Base-by-base conservation (phyloP, 192 early-diverging fungal species). In the Phycomyces nitens region DNA sequence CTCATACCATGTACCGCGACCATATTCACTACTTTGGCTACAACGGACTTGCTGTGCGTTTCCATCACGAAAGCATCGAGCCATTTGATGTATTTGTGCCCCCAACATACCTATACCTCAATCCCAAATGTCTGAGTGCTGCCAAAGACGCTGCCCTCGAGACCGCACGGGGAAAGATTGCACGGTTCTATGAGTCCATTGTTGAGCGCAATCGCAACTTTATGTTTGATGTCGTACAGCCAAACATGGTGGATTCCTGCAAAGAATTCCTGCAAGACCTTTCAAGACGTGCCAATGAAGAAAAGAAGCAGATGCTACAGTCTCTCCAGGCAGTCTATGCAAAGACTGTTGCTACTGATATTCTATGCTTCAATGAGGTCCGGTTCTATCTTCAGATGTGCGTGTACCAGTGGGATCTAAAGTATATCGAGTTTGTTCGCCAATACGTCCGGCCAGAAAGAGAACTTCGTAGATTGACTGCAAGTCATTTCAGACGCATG, bases 141-240 rank as follows among this genome's bases (percentile, higher is more conserved):
- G 77, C 89, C 18, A 90, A 91, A 64, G 85, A 89, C 57, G 77
- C 85, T 21, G 92, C 95, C 58, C 81, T 88, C 20, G 88, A 91
- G 18, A 64, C 72, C 7, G 78, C 92, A 42, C 81, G 86, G 16
- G 60, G 77, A 1, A 83, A 86, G 41, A 89, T 97, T 58, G 84
- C 80, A 5, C 71, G 71, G 9, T 99, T 91, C 69, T 97, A 92
- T 73, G 90, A 93, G 56, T 97, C 96, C 15, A 78, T 99, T 40
- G 71, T 85, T 15, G 88, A 89, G 59, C 76, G 94, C 6, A 88
- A 95, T 44, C 88, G 91, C 59, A 83, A 77, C 16, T 94, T 94
- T 61, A 84, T 82, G 34, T 78, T 85, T 61, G 92, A 94, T 53
- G 76, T 91, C 34, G 86, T 96, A 26, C 82, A 88, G 27, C 72